phyloP scores from a whole-genome alignment of 208 protist species.

The Leishmania tarentolae region DNA sequence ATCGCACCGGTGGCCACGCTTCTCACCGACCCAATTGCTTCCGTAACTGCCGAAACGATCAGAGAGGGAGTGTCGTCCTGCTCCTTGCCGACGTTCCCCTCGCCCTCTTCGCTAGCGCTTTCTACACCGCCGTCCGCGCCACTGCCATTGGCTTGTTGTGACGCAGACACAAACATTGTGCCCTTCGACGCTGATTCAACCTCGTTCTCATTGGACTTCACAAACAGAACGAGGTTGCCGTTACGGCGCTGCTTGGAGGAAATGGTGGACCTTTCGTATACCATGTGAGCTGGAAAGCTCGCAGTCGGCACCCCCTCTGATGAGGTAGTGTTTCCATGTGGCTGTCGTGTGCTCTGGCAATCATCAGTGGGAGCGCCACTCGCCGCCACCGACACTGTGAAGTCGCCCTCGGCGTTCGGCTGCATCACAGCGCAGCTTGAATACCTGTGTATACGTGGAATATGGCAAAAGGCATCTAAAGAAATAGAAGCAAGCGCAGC shows the following conservation, averaged over 20 bases:
- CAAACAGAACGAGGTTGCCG: conserved; percentile 33
- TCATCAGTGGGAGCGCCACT: conserved; percentile 21
- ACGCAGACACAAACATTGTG: not conserved
- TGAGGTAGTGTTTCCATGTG: not conserved
- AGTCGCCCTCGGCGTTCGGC: conserved; percentile 3
- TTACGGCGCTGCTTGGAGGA: conserved; percentile 22
- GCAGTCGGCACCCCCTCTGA: conserved; percentile 11
- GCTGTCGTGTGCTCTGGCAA: conserved; percentile 13
- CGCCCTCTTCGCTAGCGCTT: not conserved
- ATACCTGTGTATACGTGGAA: not conserved
- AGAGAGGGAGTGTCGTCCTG: conserved; percentile 12
- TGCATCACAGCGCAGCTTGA: not conserved
- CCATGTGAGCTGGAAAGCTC: conserved; percentile 6
- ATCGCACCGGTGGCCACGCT: conserved; percentile 8
- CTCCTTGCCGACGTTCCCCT: not conserved
- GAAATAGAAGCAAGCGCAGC: not conserved
- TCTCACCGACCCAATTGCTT: not conserved
- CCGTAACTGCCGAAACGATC: conserved; percentile 3
- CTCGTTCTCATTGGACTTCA: conserved; percentile 33
- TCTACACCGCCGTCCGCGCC: not conserved
- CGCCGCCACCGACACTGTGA: not conserved
- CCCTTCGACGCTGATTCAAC: conserved; percentile 14
- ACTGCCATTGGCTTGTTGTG: not conserved
- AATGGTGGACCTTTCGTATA: conserved; percentile 11
- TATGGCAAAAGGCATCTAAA: not conserved